These are phyloP conservation scores for Paraurostyla sp. DNA, from an alignment of 73 alveolate genomes.

Conservation along the genomic window DNA sequence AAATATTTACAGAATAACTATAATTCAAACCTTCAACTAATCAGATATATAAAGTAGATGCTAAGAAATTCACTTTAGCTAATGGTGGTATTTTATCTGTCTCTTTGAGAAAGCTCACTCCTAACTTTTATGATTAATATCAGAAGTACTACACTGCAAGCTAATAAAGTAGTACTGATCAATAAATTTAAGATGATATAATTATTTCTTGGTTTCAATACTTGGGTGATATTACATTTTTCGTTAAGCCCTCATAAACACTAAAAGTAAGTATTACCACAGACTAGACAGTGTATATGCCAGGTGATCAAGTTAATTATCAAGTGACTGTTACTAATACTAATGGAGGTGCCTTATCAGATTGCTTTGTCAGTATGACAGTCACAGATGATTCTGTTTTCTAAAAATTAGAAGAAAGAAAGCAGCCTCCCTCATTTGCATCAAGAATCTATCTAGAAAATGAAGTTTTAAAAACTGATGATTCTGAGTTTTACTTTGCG, in stretches of 20 bases:
- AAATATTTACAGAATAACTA: not conserved
- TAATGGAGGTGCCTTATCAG: not conserved
- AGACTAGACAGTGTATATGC: not conserved
- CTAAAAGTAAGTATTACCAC: not conserved
- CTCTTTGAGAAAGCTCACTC: not conserved
- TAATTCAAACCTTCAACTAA: not conserved
- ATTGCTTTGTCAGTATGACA: not conserved
- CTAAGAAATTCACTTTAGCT: not conserved
- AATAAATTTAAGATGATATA: too few species aligned
- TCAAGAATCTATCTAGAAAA: not conserved
- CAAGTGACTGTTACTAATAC: not conserved
- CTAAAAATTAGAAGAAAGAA: not conserved
- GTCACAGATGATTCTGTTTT: slow-evolving; percentile 42
- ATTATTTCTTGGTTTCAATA: not conserved
- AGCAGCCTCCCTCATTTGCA: slow-evolving; percentile 38
- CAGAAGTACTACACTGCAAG: not conserved
- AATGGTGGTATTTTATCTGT: slow-evolving; percentile 11
- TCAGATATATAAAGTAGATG: not conserved
- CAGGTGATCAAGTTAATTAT: slow-evolving; percentile 27
- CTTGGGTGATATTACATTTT: slow-evolving; percentile 2
- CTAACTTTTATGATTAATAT: not conserved
- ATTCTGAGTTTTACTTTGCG: not conserved
- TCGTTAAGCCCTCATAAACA: slow-evolving; percentile 22
- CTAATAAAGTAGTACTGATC: not conserved
- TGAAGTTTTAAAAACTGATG: not conserved